Percentiles rank a stretch among this genome's conserved stretches.
Evolutionary conservation across 192 early-diverging fungal genomes (phyloP).

Genomic region (Diversispora epigaea): DNA sequence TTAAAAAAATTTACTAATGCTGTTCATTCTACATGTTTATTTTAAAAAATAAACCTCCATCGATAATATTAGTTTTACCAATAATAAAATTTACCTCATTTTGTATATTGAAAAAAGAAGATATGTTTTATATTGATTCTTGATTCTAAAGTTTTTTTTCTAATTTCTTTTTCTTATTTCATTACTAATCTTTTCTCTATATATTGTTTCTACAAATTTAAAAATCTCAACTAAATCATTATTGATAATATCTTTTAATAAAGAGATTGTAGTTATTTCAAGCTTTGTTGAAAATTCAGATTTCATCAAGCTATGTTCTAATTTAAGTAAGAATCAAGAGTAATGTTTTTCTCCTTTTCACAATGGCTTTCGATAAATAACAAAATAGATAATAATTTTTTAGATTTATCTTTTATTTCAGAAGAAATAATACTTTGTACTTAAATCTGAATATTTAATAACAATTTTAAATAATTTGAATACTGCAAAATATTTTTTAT

Average conservation of each 20-base stretch:
- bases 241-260: neutral
- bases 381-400: neutral
- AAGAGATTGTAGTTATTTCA: neutral
- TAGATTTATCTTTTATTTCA: neutral
- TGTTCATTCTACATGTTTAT: no score
- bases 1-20: no score
- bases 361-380: neutral
- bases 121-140: no score
- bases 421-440: slow-evolving; percentile 11
- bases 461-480: no score
- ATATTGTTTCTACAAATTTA: slow-evolving; percentile 20
- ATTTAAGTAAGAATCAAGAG: slow-evolving; percentile 14
- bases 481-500: no score
- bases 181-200: slow-evolving; percentile 20
- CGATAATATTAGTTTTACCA: no score
- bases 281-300: slow-evolving; percentile 1
- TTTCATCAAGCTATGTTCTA: slow-evolving; percentile 16
- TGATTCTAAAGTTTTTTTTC: slow-evolving; percentile 14
- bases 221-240: no score
- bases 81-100: no score
- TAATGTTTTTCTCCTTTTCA: neutral
- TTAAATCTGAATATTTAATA: neutral
- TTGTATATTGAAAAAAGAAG: no score
- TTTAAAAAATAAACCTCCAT: no score
- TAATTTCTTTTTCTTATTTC: neutral